Evolutionary conservation across 1,284 basidiomycete genomes (phyloP), one percentile per base, ranked within the genome.

Genomic region (Xerocomus amazonicus): DNA sequence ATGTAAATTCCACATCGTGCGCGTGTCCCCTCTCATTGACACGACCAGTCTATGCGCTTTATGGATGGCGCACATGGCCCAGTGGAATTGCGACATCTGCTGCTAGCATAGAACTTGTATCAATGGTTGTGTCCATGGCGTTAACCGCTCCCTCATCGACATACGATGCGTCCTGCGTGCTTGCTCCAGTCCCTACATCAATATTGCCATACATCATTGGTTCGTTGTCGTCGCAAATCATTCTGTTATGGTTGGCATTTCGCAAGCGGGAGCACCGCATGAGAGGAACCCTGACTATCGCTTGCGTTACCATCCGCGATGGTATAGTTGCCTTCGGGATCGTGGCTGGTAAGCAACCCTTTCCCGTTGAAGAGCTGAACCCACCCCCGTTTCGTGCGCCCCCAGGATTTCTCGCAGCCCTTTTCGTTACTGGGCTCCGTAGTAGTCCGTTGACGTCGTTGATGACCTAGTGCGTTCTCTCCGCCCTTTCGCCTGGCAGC

Each of bases 301-400:
- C 50, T 12, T 59, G 48, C n/a, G 32, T 59, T 1, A 65, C 62
- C 12, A 63, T 63, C n/a, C 60, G 63, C 4, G 61, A 63, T 13
- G 60, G 61, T 13, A 12, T 56, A 5, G 1, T 58, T 2, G 58
- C 53, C 7, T 63, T 66, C 10, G 9, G 19, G 3, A 49, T 36
- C 8, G 9, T 66, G 17, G 32, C 36, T 34, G 39, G 60, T 62
- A 26, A 60, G 60, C 14, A 1, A 17, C 7, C 29, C 9, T 5
- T 19, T 23, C 5, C 12, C 3, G 19, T 31, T 7, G 34, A 7
- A 10, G 7, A 16, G 32, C 50, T 48, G 12, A 60, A 3, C 9
- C 13, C 9, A 6, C 19, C 19, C 19, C 2, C 19, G 19, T 23
- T 23, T 4, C 19, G 19, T 23, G 19, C 19, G 8, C 34, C 5